Percentiles rank a stretch among this genome's conserved stretches.
These are phyloP conservation scores for Beta lomatogona DNA, from an alignment of 179 eudicot genomes.

Conservation along the genomic window DNA sequence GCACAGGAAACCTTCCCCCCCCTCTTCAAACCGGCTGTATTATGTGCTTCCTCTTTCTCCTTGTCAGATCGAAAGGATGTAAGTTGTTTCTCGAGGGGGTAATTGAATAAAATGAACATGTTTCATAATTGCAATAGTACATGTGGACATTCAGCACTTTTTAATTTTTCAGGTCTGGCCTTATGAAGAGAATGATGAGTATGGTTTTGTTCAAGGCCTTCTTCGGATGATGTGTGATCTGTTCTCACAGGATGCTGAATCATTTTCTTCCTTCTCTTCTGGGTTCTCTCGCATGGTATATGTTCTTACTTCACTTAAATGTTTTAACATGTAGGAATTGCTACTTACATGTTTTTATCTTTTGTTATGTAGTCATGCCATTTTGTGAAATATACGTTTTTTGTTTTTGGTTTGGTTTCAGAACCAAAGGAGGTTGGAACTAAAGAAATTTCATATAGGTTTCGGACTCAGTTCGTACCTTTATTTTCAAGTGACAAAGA, in stretches of 20 bases:
- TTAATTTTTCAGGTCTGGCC: slow-evolving; percentile 74
- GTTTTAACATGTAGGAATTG: not conserved
- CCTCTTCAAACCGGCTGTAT: not conserved
- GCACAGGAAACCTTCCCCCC: not conserved
- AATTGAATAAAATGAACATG: not conserved
- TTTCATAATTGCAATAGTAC: not conserved
- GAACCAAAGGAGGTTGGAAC: slow-evolving; percentile 70
- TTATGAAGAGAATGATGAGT: slow-evolving; percentile 82
- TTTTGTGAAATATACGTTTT: no score
- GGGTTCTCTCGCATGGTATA: slow-evolving; percentile 52
- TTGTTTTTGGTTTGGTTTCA: slow-evolving; percentile 31
- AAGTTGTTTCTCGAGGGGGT: not conserved
- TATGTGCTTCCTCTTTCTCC: not conserved
- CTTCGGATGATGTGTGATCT: slow-evolving; percentile 77
- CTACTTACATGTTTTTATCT: not conserved
- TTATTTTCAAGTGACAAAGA: slow-evolving; percentile 81
- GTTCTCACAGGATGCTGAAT: slow-evolving; percentile 62
- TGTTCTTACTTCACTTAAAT: slow-evolving; percentile 4
- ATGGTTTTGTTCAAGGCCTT: slow-evolving; percentile 89
- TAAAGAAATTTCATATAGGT: slow-evolving; percentile 68
- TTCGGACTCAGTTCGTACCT: slow-evolving; percentile 90
- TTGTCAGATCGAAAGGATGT: not conserved
- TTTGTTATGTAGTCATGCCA: not conserved
- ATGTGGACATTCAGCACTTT: not conserved
- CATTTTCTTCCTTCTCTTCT: slow-evolving; percentile 39